phyloP scores from a whole-genome alignment of 352 stramenopile genomes.

The Halophytophthora polymorphica region DNA sequence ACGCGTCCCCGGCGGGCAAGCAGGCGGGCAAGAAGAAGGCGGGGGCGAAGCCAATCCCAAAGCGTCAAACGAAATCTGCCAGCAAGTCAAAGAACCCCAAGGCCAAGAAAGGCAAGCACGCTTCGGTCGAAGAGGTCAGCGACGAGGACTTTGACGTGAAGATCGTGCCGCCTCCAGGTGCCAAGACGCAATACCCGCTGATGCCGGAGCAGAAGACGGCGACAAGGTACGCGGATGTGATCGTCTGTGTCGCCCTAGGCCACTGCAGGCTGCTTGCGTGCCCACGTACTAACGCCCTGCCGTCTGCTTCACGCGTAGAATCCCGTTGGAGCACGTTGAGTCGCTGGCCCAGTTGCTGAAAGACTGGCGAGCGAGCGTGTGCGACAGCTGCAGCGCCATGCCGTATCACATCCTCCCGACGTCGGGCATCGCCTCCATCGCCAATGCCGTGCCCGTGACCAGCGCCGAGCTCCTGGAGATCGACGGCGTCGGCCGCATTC shows the following conservation, averaged over 20 bases:
- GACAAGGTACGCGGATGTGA: conserved; percentile 36
- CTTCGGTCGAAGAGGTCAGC: conserved; percentile 56
- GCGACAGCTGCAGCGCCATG: conserved; percentile 85
- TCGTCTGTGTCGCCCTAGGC: background rate
- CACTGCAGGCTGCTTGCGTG: conserved; percentile 1
- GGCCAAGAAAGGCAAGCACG: conserved; percentile 33
- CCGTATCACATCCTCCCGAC: conserved; percentile 87
- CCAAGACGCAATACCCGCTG: conserved; percentile 41
- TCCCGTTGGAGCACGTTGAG: conserved; percentile 66
- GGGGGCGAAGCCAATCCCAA: conserved; percentile 24
- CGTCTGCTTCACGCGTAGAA: conserved; percentile 28
- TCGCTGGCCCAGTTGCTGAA: conserved; percentile 77
- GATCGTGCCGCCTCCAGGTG: conserved; percentile 26
- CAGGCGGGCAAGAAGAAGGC: conserved; percentile 37
- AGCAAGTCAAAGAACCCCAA: conserved; percentile 21
- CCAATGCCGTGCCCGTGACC: conserved; percentile 70
- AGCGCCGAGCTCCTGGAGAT: conserved; percentile 78
- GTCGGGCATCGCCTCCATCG: conserved; percentile 74
- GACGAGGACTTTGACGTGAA: conserved; percentile 65
- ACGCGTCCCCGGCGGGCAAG: conserved; percentile 7
- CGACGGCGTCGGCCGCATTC: conserved; percentile 77
- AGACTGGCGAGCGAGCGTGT: conserved; percentile 84
- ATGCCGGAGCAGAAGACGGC: conserved; percentile 44
- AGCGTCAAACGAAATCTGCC: conserved; percentile 31
- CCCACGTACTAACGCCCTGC: background rate